Base-by-base conservation (phyloP, 495 filamentous ascomycete genomes). In the Aspergillus avenaceus region DNA sequence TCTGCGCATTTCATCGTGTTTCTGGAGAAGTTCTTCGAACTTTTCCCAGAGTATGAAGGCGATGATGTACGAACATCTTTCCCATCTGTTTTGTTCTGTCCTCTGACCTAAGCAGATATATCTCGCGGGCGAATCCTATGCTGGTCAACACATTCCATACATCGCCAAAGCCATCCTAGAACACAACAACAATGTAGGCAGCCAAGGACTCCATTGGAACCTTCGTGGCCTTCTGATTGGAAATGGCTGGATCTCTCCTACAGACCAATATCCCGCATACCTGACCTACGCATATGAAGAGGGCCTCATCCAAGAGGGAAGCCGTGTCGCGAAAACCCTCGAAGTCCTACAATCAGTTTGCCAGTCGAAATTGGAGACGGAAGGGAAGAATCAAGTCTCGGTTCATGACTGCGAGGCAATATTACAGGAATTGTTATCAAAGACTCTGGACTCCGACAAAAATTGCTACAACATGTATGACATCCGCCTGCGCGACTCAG, bases 101-200 rank as follows among this genome's bases (percentile, higher is more conserved):
- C 49, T 62, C 74, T 73, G 32, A 73, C 40, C n/a, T 45, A 37
- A 23, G 31, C 56, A 97, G 93, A 71, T 98, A 23, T 98, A 97
- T 65, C 71, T 98, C 43, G 85, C 92, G 0, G 93, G 93, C 18
- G 93, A 98, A 71, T 98, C 93, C 1, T 98, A 91, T 60, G 95
- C 93, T 26, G 93, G 93, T 26, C 95, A 97, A 65, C 84, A 97
- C 70, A 98, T 98, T 47, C 93, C 93, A 12, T 96, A 98, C 63
- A 91, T 98, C 50, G 88, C 95, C 8, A 83, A 84, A 52, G 87
- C 84, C 19, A 93, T 98, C 38, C 76, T 96, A 42, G 82, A 88
- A 18, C 88, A 91, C 28, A 97, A 97, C 69, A 68, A 74, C 47
- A 65, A 59, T 14, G 46, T 54, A 16, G 22, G 53, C 34, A 56